phyloP scores from a whole-genome alignment of 257 asterid genomes.

The Rubia yunnanensis region DNA sequence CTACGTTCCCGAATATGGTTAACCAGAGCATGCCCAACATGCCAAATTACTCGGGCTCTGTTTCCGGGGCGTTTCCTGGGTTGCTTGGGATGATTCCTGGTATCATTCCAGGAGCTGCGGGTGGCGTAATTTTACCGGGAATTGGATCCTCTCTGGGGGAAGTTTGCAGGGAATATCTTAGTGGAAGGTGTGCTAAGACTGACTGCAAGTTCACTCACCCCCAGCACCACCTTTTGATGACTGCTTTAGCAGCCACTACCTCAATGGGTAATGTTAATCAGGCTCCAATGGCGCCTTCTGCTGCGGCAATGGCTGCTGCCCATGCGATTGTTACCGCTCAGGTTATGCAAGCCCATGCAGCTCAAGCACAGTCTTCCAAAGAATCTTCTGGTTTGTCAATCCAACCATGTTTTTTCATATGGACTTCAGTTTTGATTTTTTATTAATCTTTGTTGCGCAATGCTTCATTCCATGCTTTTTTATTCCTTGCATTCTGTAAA shows the following conservation, averaged over 20 bases:
- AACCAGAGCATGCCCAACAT: conserved; percentile 99
- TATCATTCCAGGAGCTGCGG: conserved; percentile 76
- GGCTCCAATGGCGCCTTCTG: conserved; percentile 98
- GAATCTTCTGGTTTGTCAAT: conserved; percentile 46
- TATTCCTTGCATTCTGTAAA: not conserved
- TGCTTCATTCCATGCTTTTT: not conserved
- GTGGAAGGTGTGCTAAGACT: conserved; percentile 71
- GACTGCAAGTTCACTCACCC: conserved; percentile 85
- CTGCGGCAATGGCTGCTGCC: conserved; percentile 99
- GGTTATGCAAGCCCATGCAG: conserved; percentile 97
- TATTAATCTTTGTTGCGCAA: not conserved
- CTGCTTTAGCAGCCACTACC: conserved; percentile 73
- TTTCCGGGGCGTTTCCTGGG: conserved; percentile 90
- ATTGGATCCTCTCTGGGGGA: conserved; percentile 87
- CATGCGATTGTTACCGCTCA: conserved; percentile 99
- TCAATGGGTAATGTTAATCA: conserved; percentile 77
- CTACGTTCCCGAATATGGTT: conserved; percentile 67
- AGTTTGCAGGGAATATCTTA: conserved; percentile 82
- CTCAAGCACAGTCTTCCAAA: conserved; percentile 53
- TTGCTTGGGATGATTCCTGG: conserved; percentile 97
- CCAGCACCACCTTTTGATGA: conserved; percentile 78
- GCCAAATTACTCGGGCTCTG: conserved; percentile 95
- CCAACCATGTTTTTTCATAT: not conserved
- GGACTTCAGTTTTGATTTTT: not conserved
- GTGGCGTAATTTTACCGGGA: conserved; percentile 92